Evolutionary conservation across 129 eudicot species (phyloP).

Genomic region (Deinandra increscens): DNA sequence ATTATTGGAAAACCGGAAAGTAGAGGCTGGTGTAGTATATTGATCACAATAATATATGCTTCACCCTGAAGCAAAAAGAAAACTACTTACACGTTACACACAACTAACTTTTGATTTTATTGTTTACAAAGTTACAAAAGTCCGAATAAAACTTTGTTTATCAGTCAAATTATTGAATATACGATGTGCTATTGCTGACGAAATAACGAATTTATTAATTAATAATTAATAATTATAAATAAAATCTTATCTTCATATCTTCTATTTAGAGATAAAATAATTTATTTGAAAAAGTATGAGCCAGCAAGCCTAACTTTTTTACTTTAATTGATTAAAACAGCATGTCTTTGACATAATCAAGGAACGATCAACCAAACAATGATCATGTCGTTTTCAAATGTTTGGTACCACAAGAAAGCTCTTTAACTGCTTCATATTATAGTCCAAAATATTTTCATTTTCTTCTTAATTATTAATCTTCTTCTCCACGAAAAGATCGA

Average conservation of each 20-base stretch:
- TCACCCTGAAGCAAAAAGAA: too few species aligned
- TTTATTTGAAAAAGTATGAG: background rate
- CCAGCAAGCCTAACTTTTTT: conserved; percentile 28
- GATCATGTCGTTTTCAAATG: conserved; percentile 45
- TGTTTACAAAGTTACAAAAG: background rate
- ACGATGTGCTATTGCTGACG: background rate
- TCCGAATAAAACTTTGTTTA: background rate
- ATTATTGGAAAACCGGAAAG: conserved; percentile 27
- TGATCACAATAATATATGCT: conserved; percentile 25
- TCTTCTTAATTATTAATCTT: conserved; percentile 10
- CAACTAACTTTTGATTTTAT: too few species aligned
- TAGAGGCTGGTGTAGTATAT: conserved; percentile 14
- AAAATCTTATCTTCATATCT: conserved; percentile 6
- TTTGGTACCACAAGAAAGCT: conserved; percentile 23
- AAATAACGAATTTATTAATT: conserved; percentile 1
- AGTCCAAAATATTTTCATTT: background rate
- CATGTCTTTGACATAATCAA: conserved; percentile 38
- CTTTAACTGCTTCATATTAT: conserved; percentile 12
- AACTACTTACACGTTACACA: too few species aligned
- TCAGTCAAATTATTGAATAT: background rate
- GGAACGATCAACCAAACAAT: conserved; percentile 29
- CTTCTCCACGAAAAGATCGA: background rate
- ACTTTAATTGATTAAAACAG: conserved; percentile 29
- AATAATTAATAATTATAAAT: background rate
- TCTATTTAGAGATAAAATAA: background rate